Percentiles rank a stretch among this genome's conserved stretches.
These are phyloP conservation scores for Stephanodiscus minutulus DNA, from an alignment of 108 stramenopile genomes.

Conservation along the genomic window DNA sequence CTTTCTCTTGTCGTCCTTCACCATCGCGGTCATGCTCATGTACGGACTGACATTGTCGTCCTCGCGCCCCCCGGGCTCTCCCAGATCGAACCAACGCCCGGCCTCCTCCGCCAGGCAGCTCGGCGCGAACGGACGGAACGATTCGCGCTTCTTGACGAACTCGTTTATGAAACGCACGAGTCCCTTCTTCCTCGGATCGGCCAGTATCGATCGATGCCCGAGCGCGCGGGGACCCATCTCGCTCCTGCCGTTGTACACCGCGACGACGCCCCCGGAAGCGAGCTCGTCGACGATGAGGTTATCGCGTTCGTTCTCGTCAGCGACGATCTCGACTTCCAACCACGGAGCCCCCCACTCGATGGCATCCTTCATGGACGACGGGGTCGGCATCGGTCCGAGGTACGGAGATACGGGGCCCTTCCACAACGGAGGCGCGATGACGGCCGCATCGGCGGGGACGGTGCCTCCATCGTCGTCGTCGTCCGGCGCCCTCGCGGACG, in stretches of 20 bases:
- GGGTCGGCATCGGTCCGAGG: conserved; percentile 61
- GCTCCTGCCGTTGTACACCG: conserved; percentile 86
- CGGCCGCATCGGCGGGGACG: conserved; percentile 7
- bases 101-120: conserved; percentile 90
- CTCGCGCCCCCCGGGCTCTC: conserved; percentile 22
- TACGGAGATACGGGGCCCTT: conserved; percentile 76
- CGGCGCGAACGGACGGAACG: conserved; percentile 95
- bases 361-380: conserved; percentile 69
- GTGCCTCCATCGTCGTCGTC: not conserved
- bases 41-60: conserved; percentile 76
- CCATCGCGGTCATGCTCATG: conserved; percentile 89
- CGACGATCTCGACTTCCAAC: conserved; percentile 67
- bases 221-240: conserved; percentile 94
- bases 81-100: conserved; percentile 79
- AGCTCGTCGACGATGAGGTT: conserved; percentile 73
- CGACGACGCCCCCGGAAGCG: conserved; percentile 81
- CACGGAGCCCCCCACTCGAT: conserved; percentile 76
- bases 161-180: conserved; percentile 88
- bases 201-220: conserved; percentile 92
- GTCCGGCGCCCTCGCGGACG: not conserved
- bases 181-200: conserved; percentile 85
- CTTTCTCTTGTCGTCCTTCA: conserved; percentile 57
- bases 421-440: conserved; percentile 53
- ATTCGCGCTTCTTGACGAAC: conserved; percentile 89
- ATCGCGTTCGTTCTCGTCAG: conserved; percentile 55